Base-by-base conservation (phyloP, 257 asterid species). In the Sherardia arvensis region DNA sequence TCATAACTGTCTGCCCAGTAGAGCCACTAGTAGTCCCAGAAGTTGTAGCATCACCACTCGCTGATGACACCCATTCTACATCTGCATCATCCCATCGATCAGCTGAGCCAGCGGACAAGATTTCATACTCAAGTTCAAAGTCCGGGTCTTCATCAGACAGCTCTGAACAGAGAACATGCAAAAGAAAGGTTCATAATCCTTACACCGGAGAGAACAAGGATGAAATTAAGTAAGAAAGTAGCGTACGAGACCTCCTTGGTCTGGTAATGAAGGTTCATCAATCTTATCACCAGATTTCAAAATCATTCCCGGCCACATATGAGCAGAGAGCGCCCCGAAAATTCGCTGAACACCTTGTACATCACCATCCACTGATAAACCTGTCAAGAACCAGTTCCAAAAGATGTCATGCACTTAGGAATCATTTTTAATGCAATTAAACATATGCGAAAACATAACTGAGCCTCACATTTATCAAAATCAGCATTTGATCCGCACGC, bases 281-380 rank as follows among this genome's bases (percentile, higher is more conserved):
- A 90, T 84, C 81, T 73, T 87, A 74, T 93, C 94, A 51, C 97
- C 99, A 55, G 96, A 93, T 53, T 85, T 93, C 74, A 93, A 77
- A 65, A 86, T 68, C 99, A 93, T 90, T 70, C 99, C 96, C 53
- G 97, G 95, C 97, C 99, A 93, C 95, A 87, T 85, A 75, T 84
- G 87, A 68, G 99, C 95, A 72, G 95, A 80, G 54, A 93, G 91
- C 58, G 97, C 99, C 68, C 94, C 96, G 68, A 62, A 80, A 67
- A 93, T 81, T 54, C 97, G 85, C 64, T 93, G 92, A 65, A 84
- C 83, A 18, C 99, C 99, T 78, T 90, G 99, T 23, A 94, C 87
- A 79, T 90, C 99, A 18, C 97, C 99, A 67, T 76, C 80, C 33
- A 81, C 28, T 15, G 87, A 81, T 30, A 79, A 76, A 71, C 84